phyloP scores from a whole-genome alignment of 345 rosid genomes.

The Melastoma malabathricum region DNA sequence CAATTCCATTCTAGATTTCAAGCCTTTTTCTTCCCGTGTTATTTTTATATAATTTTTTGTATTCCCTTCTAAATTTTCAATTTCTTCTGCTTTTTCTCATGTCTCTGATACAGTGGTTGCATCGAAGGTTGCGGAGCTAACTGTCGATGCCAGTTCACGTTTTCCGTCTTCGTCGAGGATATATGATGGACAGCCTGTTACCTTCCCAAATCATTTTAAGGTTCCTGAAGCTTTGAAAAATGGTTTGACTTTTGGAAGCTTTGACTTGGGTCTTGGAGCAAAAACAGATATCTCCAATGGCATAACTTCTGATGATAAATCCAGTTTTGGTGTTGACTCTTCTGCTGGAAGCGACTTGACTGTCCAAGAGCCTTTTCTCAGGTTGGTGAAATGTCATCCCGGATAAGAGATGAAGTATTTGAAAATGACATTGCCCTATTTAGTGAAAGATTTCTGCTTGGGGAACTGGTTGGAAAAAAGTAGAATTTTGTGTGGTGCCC shows the following conservation, averaged over 20 bases:
- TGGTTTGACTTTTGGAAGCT: conserved; percentile 84
- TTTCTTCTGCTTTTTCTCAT: conserved; percentile 6
- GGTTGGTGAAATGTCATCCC: conserved; percentile 31
- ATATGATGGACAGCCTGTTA: conserved; percentile 46
- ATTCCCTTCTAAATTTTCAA: neutral
- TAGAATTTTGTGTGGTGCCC: conserved; percentile 1
- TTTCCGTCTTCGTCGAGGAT: conserved; percentile 18
- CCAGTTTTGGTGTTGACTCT: conserved; percentile 22
- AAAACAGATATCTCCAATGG: conserved; percentile 17
- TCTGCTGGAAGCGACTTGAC: conserved; percentile 21
- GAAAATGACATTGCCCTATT: neutral
- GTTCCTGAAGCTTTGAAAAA: conserved; percentile 52
- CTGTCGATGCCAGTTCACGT: conserved; percentile 19
- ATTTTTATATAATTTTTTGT: neutral
- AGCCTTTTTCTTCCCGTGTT: neutral
- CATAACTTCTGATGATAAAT: conserved; percentile 21
- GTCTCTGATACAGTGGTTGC: conserved; percentile 18
- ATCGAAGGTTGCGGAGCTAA: conserved; percentile 18
- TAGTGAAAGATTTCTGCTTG: neutral
- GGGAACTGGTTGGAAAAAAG: too few species aligned
- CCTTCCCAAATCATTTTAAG: conserved; percentile 67
- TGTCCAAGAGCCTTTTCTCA: conserved; percentile 33
- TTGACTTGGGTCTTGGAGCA: conserved; percentile 32
- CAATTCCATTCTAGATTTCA: too few species aligned
- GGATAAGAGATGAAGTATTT: too few species aligned